A percentile compares a stretch with the other conserved stretches of the same genome.
phyloP scores from a whole-genome alignment of 345 rosid species.

The Murraya koenigii region DNA sequence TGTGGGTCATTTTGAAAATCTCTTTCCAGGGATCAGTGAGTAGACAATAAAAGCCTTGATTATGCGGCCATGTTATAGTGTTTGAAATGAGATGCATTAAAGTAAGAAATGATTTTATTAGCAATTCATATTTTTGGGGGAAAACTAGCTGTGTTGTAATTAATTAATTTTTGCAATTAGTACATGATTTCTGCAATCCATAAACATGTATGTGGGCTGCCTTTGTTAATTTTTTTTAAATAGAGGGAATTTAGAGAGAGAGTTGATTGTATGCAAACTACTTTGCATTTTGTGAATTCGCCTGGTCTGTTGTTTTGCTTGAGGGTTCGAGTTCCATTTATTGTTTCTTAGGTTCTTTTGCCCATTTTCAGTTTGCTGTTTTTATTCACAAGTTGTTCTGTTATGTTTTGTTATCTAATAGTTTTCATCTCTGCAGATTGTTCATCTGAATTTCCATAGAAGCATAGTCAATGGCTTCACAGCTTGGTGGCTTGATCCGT shows the following conservation, averaged over 20 bases:
- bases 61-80: not conserved
- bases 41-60: not conserved
- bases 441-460: not conserved
- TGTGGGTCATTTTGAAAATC: not conserved
- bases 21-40: not conserved
- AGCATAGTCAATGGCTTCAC: slow-evolving; percentile 35
- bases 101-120: not conserved
- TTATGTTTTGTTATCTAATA: not conserved
- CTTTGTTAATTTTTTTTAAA: not conserved
- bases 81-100: not conserved
- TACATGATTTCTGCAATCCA: not conserved
- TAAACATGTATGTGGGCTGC: not conserved
- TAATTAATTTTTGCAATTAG: not conserved
- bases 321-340: not conserved
- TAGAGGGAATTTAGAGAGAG: not conserved
- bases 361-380: not conserved
- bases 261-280: not conserved
- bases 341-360: not conserved
- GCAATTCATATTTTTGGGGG: not conserved
- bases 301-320: not conserved
- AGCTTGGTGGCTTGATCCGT: slow-evolving; percentile 28
- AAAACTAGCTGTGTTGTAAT: not conserved
- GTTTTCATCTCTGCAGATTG: slow-evolving; percentile 14
- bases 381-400: not conserved
- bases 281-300: not conserved